Evolutionary conservation across 2,329 filamentous ascomycete species (phyloP).

Genomic region (Penicillium glabrum): DNA sequence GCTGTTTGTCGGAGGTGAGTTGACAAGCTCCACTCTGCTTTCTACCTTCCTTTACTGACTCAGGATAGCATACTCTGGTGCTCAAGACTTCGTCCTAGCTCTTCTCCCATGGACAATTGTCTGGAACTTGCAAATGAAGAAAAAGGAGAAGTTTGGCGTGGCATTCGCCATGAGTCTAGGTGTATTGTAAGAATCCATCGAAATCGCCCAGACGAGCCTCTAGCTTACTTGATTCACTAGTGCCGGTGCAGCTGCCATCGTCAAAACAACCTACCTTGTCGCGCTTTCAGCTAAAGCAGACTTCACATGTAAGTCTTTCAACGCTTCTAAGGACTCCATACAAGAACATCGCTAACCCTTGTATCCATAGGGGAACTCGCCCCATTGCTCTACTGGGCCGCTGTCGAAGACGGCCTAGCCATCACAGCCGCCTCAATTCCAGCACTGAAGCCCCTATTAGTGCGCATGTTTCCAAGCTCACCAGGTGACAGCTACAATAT

Average conservation of each 20-base stretch:
- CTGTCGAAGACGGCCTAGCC: conserved; percentile 29
- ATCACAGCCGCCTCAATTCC: conserved; percentile 31
- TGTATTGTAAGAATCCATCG: conserved; percentile 23
- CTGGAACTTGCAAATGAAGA: conserved; percentile 35
- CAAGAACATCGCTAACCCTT: background rate
- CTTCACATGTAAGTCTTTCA: conserved; percentile 17
- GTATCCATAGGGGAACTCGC: conserved; percentile 14
- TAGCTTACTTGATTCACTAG: conserved; percentile 4
- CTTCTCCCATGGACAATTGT: conserved; percentile 40
- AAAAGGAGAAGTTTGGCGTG: conserved; percentile 39
- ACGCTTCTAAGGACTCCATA: background rate
- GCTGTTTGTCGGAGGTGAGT: conserved; percentile 22
- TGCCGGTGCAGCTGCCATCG: conserved; percentile 21
- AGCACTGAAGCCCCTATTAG: conserved; percentile 28
- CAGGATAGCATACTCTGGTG: conserved; percentile 16
- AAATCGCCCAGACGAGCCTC: background rate
- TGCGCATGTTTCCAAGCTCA: conserved; percentile 10
- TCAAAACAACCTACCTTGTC: conserved; percentile 22
- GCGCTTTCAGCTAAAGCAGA: conserved; percentile 23
- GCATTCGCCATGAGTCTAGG: conserved; percentile 40
- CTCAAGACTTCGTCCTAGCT: conserved; percentile 38
- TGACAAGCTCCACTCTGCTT: no score
- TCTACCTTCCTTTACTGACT: no score
- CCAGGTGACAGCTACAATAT: conserved; percentile 14
- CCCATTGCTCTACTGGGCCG: conserved; percentile 25